Percentiles rank a stretch among this genome's conserved stretches.
Conservation (phyloP, 306 rosid genomes). For the Purshia tridentata region DNA sequence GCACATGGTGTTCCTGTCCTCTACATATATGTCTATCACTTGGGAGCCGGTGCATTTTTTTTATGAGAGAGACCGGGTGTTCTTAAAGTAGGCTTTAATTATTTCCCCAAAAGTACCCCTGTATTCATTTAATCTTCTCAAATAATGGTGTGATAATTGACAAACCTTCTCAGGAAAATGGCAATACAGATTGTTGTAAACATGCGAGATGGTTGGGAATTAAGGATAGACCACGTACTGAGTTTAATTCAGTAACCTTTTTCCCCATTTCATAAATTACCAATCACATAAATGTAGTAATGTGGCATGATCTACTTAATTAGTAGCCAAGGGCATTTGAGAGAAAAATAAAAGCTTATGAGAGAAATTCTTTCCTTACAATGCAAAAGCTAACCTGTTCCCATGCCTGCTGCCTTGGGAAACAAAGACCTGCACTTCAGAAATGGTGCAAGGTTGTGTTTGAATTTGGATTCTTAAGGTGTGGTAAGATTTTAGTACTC, state of each 20-base stretch:
- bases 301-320: not conserved
- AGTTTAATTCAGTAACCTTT: not conserved
- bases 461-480: too few relatives aligned
- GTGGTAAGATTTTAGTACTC: not conserved
- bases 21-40: not conserved
- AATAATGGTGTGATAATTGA: not conserved
- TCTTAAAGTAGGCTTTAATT: not conserved
- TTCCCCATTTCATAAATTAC: not conserved
- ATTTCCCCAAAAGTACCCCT: not conserved
- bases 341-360: not conserved
- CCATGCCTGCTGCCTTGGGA: not conserved
- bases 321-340: not conserved
- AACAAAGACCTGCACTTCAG: not conserved
- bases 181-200: not conserved
- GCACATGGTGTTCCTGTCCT: not conserved
- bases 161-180: not conserved
- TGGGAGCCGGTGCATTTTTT: not conserved
- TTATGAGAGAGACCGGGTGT: constrained; percentile 1
- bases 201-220: not conserved
- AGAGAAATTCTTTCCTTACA: not conserved
- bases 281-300: not conserved
- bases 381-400: not conserved
- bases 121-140: not conserved
- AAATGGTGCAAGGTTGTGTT: too few relatives aligned
- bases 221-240: not conserved